Conservation (phyloP, 73 alveolate genomes). For the Paramecium bursaria region DNA sequence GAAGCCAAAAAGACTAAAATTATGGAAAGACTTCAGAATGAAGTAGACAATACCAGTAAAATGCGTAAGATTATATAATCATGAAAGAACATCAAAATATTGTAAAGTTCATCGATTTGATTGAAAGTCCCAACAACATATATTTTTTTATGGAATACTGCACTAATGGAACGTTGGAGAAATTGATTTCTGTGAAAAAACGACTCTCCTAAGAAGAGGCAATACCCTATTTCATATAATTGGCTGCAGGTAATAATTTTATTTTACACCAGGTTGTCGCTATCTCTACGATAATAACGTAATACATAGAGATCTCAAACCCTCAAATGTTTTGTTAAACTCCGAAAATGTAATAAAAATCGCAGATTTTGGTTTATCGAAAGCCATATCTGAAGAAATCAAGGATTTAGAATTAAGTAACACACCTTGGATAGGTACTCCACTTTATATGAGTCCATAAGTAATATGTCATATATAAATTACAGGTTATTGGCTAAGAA, state of each 20-base stretch:
- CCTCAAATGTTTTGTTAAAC: conserved; percentile 40
- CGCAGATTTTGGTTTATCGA: conserved; percentile 67
- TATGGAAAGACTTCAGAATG: conserved; percentile 60
- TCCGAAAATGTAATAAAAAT: conserved; percentile 36
- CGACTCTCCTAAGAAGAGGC: conserved; percentile 58
- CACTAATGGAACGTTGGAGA: conserved; percentile 66
- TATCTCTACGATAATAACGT: conserved; percentile 65
- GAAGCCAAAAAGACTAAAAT: conserved; percentile 58
- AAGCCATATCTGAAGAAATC: conserved; percentile 6
- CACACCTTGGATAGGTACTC: conserved; percentile 53
- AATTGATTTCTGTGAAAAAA: conserved; percentile 36
- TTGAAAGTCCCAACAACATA: conserved; percentile 67
- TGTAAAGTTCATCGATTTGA: conserved; percentile 66
- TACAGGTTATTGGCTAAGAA: conserved; percentile 42
- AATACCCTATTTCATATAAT: conserved; percentile 22
- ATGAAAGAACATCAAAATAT: conserved; percentile 64
- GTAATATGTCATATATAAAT: background rate
- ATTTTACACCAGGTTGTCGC: conserved; percentile 30
- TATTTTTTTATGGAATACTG: conserved; percentile 71
- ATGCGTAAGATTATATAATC: conserved; percentile 15
- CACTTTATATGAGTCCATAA: conserved; percentile 45
- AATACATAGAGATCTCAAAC: conserved; percentile 64
- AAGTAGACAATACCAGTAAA: conserved; percentile 64
- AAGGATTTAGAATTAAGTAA: background rate
- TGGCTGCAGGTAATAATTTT: conserved; percentile 15